Percentiles rank a stretch among this genome's conserved stretches.
phyloP scores from a whole-genome alignment of 1,139 yeast species.

The Citeromyces hawaiiensis region DNA sequence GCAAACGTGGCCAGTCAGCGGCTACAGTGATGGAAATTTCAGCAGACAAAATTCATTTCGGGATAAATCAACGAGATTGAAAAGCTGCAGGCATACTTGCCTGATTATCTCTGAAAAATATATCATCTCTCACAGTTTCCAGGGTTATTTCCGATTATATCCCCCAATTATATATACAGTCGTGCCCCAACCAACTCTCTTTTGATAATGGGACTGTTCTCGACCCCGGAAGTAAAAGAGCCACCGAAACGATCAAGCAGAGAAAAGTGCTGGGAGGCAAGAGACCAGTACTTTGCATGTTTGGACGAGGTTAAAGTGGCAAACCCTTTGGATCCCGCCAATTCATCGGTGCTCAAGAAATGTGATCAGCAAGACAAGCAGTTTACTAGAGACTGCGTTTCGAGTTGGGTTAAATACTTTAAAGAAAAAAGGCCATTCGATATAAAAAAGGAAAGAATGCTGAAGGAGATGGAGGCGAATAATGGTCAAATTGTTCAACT shows the following conservation, averaged over 20 bases:
- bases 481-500: neutral
- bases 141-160: too few species aligned
- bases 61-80: too few species aligned
- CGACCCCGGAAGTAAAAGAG: constrained; percentile 15
- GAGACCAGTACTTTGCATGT: constrained; percentile 47
- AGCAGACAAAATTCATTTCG: too few species aligned
- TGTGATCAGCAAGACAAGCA: constrained; percentile 31
- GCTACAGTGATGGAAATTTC: too few species aligned
- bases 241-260: constrained; percentile 42
- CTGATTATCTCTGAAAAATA: too few species aligned
- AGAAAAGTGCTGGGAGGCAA: constrained; percentile 52
- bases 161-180: too few species aligned
- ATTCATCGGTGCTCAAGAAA: constrained; percentile 17
- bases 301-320: constrained; percentile 37
- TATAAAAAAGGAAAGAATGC: constrained; percentile 33
- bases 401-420: constrained; percentile 57
- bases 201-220: constrained; percentile 22
- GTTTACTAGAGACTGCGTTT: constrained; percentile 44
- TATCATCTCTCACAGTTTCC: too few species aligned
- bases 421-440: constrained; percentile 54
- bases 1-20: too few species aligned
- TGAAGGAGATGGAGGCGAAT: constrained; percentile 20
- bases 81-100: too few species aligned
- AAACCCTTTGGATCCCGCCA: constrained; percentile 30
- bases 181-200: neutral